Base-by-base conservation (phyloP, 2,329 filamentous ascomycete genomes). In the Xylariaceae sp. region DNA sequence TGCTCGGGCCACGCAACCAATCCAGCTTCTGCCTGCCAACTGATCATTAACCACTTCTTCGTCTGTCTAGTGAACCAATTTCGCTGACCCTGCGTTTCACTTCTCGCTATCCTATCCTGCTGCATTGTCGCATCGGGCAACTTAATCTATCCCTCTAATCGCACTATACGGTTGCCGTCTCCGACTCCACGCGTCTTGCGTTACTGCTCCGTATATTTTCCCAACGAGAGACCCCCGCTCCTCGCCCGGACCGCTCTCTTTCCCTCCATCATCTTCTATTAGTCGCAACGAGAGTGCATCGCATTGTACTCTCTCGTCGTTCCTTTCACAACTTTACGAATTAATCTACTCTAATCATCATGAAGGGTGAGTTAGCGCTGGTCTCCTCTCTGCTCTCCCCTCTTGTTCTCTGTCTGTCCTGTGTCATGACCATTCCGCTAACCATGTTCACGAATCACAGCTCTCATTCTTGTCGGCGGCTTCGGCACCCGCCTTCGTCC, bases 381-480 rank as follows among this genome's bases (percentile, higher is more conserved):
- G 18, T 8, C 58, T 30, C 23, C 23, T 56, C 69, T 64, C 44
- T 18, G 17, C 57, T 13, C 48, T 23, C 30, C 44, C 0, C 15
- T 50, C 50, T 37, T 37, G 17, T 18, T 18, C 17, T 18, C 17
- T 23, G 11, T 51, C 23, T n/a, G n/a, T 23, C 13, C 13, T 5
- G 17, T 30, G 37, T 37, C 39, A 11, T 52, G 51, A 44, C 37
- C 55, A 48, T 35, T 52, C 53, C 18, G n/a, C 64, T 66, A 35
- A 66, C 58, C 11, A 50, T 55, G 8, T 39, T 56, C 45, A 13
- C 51, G 53, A 50, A 57, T 13, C 67, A 63, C 73, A 97, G 92
- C 92, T 80, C 88, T 97, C 75, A 97, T 96, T 88, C 92, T 97
- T 75, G 94, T 97, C 78, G 94, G 94, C 80, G 94, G 93, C 77